phyloP scores from a whole-genome alignment of 2,329 filamentous ascomycete genomes.

The Diaporthe sp. region DNA sequence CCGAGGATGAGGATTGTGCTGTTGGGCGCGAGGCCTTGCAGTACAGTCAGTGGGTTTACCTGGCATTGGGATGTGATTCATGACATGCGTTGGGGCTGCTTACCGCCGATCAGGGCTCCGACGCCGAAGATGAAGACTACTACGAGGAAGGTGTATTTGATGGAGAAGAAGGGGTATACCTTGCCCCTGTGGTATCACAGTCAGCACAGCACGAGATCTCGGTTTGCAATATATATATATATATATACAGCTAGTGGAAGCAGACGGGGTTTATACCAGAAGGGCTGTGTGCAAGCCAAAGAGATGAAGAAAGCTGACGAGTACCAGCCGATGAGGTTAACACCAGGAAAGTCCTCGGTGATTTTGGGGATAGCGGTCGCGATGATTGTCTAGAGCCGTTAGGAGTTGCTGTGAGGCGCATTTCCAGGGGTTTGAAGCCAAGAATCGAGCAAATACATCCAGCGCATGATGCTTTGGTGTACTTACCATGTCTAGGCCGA shows the following conservation, averaged over 20 bases:
- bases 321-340: conserved; percentile 17
- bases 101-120: conserved; percentile 57
- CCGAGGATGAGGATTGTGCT: conserved; percentile 48
- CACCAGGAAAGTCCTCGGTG: conserved; percentile 1
- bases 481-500: conserved; percentile 13
- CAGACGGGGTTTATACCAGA: neutral
- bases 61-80: no score
- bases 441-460: accelerated
- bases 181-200: conserved; percentile 41
- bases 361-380: conserved; percentile 20
- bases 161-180: conserved; percentile 51
- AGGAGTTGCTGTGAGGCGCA: neutral
- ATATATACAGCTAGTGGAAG: no score
- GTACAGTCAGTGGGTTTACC: neutral
- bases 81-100: neutral
- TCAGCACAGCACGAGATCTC: neutral
- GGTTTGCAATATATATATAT: no score
- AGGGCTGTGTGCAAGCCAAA: neutral
- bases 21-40: conserved; percentile 47
- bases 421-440: accelerated
- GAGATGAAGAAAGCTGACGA: conserved; percentile 21
- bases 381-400: conserved; percentile 1
- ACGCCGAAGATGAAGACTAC: conserved; percentile 57
- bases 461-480: accelerated
- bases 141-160: conserved; percentile 43